Percentiles rank a stretch among this genome's conserved stretches.
Conservation (phyloP, 768 basidiomycete genomes). For the Tubosaeta sp. region DNA sequence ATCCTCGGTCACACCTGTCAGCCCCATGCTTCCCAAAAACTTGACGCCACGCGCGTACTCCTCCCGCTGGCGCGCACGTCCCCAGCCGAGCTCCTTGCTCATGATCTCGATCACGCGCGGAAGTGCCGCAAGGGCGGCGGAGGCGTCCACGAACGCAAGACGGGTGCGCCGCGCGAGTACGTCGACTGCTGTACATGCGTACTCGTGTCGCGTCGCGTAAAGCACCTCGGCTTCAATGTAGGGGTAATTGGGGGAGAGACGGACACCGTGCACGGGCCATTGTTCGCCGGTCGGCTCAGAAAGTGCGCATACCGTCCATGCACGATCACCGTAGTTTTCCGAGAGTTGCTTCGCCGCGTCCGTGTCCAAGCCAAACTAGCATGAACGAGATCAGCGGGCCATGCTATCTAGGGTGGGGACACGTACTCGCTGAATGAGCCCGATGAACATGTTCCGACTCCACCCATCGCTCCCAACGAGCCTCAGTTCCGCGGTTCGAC, state of each 20-base stretch:
- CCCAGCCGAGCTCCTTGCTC: constrained; percentile 82
- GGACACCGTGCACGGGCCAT: constrained; percentile 85
- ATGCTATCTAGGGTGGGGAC: not conserved
- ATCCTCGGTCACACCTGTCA: constrained; percentile 46
- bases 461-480: constrained; percentile 92
- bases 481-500: constrained; percentile 76
- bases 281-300: constrained; percentile 69
- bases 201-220: constrained; percentile 86
- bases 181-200: constrained; percentile 88
- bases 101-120: constrained; percentile 90
- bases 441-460: constrained; percentile 96
- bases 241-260: constrained; percentile 68
- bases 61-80: constrained; percentile 45
- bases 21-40: constrained; percentile 85
- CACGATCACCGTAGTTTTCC: constrained; percentile 93
- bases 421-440: constrained; percentile 82
- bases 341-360: constrained; percentile 92
- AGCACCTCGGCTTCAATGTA: constrained; percentile 93
- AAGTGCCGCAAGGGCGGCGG: constrained; percentile 77
- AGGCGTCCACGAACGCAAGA: constrained; percentile 90
- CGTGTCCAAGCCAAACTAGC: constrained; percentile 80
- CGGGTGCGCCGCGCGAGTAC: constrained; percentile 90
- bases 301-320: constrained; percentile 88
- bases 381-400: not conserved
- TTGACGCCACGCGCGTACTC: constrained; percentile 57